A percentile compares a stretch with the other conserved stretches of the same genome.
Evolutionary conservation across 495 filamentous ascomycete species (phyloP).

Genomic region (Xylaria venustula): DNA sequence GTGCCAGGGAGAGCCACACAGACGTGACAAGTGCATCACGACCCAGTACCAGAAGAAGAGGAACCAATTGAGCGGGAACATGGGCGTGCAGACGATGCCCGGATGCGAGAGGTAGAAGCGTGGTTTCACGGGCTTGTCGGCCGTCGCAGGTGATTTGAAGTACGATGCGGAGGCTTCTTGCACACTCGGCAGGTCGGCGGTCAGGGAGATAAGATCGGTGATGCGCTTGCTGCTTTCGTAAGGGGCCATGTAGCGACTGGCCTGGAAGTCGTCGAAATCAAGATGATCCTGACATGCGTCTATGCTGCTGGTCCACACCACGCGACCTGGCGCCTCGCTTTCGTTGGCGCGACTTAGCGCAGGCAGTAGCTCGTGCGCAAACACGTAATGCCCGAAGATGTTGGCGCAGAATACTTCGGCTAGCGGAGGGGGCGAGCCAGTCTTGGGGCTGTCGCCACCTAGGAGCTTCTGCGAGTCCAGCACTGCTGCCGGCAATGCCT

Average conservation of each 20-base stretch:
- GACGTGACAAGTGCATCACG: slow-evolving; percentile 70
- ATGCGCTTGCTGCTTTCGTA: slow-evolving; percentile 88
- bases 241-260: slow-evolving; percentile 54
- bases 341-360: slow-evolving; percentile 56
- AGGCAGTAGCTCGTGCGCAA: slow-evolving; percentile 74
- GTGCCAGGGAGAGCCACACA: slow-evolving; percentile 87
- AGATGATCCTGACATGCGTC: slow-evolving; percentile 63
- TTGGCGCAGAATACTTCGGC: slow-evolving; percentile 88
- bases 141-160: slow-evolving; percentile 27
- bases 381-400: slow-evolving; percentile 92
- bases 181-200: slow-evolving; percentile 64
- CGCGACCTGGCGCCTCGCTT: slow-evolving; percentile 47
- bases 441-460: slow-evolving; percentile 8
- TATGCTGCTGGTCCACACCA: slow-evolving; percentile 83
- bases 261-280: slow-evolving; percentile 71
- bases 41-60: slow-evolving; percentile 58
- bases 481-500: slow-evolving; percentile 56
- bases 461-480: slow-evolving; percentile 35
- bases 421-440: slow-evolving; percentile 34
- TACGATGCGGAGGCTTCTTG: slow-evolving; percentile 50
- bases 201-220: slow-evolving; percentile 78
- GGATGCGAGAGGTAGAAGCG: slow-evolving; percentile 76
- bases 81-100: slow-evolving; percentile 77
- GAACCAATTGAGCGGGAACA: slow-evolving; percentile 67
- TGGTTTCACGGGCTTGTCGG: slow-evolving; percentile 26